Percentiles rank a stretch among this genome's conserved stretches.
Conservation (phyloP, 345 rosid genomes). For the Orychophragmus violaceus region DNA sequence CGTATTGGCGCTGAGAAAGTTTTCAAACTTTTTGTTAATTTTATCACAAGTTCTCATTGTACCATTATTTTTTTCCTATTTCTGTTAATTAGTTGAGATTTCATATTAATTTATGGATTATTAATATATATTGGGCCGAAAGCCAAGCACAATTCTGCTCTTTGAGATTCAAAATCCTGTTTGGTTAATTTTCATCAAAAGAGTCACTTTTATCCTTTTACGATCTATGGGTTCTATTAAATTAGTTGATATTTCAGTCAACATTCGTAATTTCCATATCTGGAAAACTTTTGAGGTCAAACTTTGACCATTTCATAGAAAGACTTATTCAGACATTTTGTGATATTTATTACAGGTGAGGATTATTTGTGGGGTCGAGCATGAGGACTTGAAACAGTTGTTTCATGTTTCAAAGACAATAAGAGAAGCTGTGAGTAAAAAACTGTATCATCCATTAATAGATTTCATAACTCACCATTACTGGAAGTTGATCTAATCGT, state of each 20-base stretch:
- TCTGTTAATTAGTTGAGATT: neutral
- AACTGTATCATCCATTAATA: neutral
- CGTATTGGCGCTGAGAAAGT: neutral
- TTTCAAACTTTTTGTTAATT: neutral
- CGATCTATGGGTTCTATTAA: neutral
- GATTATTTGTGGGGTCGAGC: constrained; percentile 69
- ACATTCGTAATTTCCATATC: neutral
- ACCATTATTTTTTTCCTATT: neutral
- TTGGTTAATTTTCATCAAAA: too few species aligned
- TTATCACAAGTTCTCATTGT: neutral
- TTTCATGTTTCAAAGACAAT: constrained; percentile 56
- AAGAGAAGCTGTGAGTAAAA: constrained; percentile 67
- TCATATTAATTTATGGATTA: neutral
- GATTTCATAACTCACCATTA: neutral
- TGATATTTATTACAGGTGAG: constrained; percentile 44
- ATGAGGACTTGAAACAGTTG: constrained; percentile 73
- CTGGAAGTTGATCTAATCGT: neutral
- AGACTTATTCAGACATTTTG: neutral
- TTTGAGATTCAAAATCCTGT: too few species aligned
- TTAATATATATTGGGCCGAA: neutral
- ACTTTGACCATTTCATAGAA: neutral
- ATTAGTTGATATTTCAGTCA: neutral
- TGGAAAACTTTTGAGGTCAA: neutral
- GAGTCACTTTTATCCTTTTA: neutral
- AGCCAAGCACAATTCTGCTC: neutral